Evolutionary conservation across 2,329 filamentous ascomycete genomes (phyloP).

Genomic region (Incumbomyces lentus): DNA sequence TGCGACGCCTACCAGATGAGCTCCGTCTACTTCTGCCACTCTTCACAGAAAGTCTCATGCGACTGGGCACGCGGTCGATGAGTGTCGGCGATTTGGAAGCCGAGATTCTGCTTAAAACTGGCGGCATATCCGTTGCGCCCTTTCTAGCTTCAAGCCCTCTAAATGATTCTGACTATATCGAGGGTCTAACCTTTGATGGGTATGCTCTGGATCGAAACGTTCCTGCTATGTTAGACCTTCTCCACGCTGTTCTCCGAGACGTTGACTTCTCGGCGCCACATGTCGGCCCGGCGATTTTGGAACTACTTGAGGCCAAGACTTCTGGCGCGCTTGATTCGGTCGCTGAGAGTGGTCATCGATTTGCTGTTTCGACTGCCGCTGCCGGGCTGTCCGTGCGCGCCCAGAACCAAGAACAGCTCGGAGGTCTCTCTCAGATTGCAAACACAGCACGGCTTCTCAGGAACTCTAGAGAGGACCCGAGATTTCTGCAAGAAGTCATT

Average conservation of each 20-base stretch:
- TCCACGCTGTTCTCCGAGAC: conserved; percentile 69
- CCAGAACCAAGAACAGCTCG: conserved; percentile 70
- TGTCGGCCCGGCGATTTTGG: conserved; percentile 70
- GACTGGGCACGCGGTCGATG: conserved; percentile 76
- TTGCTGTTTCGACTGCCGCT: conserved; percentile 73
- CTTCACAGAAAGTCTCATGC: conserved; percentile 87
- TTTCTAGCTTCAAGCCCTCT: conserved; percentile 70
- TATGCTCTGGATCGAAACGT: conserved; percentile 86
- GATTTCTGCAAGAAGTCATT: conserved; percentile 65
- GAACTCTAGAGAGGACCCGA: conserved; percentile 58
- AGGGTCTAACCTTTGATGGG: conserved; percentile 75
- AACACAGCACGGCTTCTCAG: conserved; percentile 61
- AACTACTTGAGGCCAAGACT: conserved; percentile 75
- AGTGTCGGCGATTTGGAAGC: conserved; percentile 94
- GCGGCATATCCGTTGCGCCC: conserved; percentile 75
- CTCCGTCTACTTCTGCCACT: conserved; percentile 75
- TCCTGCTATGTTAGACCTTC: conserved; percentile 77
- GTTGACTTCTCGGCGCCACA: conserved; percentile 82
- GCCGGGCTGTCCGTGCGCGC: conserved; percentile 64
- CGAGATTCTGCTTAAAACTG: conserved; percentile 89
- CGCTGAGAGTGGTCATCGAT: conserved; percentile 80
- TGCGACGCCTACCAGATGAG: conserved; percentile 73
- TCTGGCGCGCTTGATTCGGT: conserved; percentile 88
- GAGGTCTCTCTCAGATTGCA: conserved; percentile 82
- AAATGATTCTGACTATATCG: conserved; percentile 58